Evolutionary conservation across 1,284 basidiomycete species (phyloP), one percentile per base, ranked within the genome.

Genomic region (Cutaneotrichosporon arboriforme): DNA sequence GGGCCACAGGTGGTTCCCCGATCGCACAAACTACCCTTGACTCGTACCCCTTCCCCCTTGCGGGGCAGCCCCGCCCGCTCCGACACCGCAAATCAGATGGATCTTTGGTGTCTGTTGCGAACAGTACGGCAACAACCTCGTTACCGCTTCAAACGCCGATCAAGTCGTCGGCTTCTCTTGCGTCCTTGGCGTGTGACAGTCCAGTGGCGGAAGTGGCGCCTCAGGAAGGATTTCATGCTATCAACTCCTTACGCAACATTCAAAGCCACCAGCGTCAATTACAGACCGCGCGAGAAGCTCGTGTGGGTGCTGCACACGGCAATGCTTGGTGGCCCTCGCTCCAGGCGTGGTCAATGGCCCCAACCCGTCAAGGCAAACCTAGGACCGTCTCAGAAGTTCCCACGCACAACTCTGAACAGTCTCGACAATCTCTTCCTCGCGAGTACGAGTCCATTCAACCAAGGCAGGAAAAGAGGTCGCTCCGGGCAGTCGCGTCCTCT

Each of bases 401-500:
- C 10, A n/a, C n/a, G n/a, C 43, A 18, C 17, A 35, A 12, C 18
- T 18, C 33, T 21, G 40, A 41, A 26, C 4, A 21, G 8, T 14
- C 18, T 17, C 33, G 18, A 12, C 33, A 17, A 18, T 5, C 8
- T n/a, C 44, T 40, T 34, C 14, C 40, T n/a, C 34, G 34, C 46
- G 38, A 20, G 22, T 41, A 18, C 37, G n/a, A 39, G 26, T 15
- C 36, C 13, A 14, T 33, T 8, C 14, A 18, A 5, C n/a, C 20
- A 22, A 17, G 37, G 34, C 33, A 36, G 8, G 4, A 4, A 10
- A 35, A 33, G 38, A 20, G 33, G 20, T 37, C 31, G 1, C 50
- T 71, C 3, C 61, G 66, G 14, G 39, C 63, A 0, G 54, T 66
- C 2, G 63, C 65, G 0, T 66, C 69, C 4, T 67, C 69, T 0